Conservation (phyloP, 352 stramenopile genomes). For the Phytophthora fragariaefolia region DNA sequence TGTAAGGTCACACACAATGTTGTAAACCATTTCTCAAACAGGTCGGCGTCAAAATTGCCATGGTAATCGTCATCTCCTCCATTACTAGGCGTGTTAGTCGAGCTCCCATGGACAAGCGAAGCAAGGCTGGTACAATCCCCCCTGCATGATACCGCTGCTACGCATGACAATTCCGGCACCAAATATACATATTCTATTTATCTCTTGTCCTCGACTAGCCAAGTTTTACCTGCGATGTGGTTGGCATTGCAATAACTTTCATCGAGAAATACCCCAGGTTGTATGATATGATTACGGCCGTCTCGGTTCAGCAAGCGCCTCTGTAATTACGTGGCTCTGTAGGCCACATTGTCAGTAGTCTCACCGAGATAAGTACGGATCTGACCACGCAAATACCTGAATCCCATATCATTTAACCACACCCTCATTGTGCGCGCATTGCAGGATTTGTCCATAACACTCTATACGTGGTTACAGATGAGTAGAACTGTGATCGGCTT, state of each 20-base stretch:
- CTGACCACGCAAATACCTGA: background rate
- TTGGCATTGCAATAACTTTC: constrained; percentile 35
- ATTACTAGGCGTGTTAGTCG: no score
- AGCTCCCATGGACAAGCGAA: no score
- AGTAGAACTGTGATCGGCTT: constrained; percentile 5
- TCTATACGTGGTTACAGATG: constrained; percentile 3
- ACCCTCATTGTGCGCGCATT: background rate
- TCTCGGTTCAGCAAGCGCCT: background rate
- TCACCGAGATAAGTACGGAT: constrained; percentile 10
- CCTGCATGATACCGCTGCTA: no score
- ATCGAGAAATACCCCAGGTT: constrained; percentile 25
- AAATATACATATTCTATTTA: no score
- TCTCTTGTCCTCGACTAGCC: background rate
- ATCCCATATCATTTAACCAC: constrained; percentile 12
- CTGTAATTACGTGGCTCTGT: constrained; percentile 8
- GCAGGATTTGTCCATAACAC: background rate
- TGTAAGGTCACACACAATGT: no score
- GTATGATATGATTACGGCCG: background rate
- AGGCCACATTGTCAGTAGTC: constrained; percentile 5
- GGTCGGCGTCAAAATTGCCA: no score
- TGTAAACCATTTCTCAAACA: no score
- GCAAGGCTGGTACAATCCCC: no score
- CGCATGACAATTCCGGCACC: no score
- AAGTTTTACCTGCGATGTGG: background rate
- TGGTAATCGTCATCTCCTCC: no score